Percentiles rank a stretch among this genome's conserved stretches.
Evolutionary conservation across 176 grass and related monocot species (phyloP).

Genomic region (Themeda triandra): DNA sequence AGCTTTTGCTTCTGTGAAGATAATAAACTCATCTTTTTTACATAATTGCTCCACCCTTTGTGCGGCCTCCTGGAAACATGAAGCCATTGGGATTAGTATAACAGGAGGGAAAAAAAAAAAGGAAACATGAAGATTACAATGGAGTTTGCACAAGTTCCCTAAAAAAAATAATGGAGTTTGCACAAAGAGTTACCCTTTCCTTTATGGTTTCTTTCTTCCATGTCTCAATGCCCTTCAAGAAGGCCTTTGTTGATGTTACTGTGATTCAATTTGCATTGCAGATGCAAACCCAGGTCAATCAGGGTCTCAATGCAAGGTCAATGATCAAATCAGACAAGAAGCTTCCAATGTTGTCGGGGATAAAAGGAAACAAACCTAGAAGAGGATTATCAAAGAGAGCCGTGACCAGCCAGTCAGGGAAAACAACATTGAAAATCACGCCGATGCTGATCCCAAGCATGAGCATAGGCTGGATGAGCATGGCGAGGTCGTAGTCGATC

Average conservation of each 20-base stretch:
- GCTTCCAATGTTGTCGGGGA: not conserved
- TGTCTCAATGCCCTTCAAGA: slow-evolving; percentile 55
- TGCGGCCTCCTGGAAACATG: not conserved
- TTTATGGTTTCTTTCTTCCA: slow-evolving; percentile 64
- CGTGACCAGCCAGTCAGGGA: slow-evolving; percentile 72
- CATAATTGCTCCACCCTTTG: not conserved
- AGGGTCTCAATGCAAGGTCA: not conserved
- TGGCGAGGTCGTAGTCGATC: slow-evolving; percentile 78
- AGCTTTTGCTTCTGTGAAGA: not conserved
- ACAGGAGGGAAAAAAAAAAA: not conserved
- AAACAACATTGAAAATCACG: slow-evolving; percentile 71
- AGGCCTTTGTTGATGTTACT: slow-evolving; percentile 66
- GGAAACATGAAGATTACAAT: not conserved
- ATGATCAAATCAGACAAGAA: not conserved
- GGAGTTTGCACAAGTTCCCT: no score
- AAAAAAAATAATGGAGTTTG: no score
- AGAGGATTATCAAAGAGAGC: slow-evolving; percentile 62
- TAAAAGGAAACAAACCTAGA: slow-evolving; percentile 38
- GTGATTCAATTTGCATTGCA: not conserved
- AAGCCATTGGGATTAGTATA: not conserved
- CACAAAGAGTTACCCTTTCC: slow-evolving; percentile 25
- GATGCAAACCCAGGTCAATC: not conserved
- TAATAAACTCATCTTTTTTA: not conserved
- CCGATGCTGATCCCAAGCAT: slow-evolving; percentile 55
- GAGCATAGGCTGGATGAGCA: slow-evolving; percentile 82